Percentiles rank a stretch among this genome's conserved stretches.
phyloP scores from a whole-genome alignment of 108 stramenopile genomes.

The Heterococcus sp. region DNA sequence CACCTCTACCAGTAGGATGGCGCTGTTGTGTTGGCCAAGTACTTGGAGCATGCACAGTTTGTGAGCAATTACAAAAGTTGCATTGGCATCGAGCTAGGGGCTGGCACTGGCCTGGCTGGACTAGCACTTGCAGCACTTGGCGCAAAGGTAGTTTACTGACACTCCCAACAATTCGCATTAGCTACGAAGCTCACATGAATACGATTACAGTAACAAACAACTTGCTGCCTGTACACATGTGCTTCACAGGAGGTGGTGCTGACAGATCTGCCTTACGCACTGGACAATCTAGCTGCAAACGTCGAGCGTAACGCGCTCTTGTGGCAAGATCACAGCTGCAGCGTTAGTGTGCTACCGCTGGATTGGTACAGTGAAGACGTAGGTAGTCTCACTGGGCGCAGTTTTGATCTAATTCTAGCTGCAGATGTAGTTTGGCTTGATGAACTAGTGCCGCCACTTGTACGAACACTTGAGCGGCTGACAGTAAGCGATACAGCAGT shows the following conservation, averaged over 20 bases:
- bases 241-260: slow-evolving; percentile 37
- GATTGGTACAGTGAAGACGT: neutral
- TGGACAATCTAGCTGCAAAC: slow-evolving; percentile 28
- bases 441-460: slow-evolving; percentile 30
- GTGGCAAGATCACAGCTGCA: neutral
- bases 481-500: neutral
- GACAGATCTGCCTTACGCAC: slow-evolving; percentile 43
- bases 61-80: neutral
- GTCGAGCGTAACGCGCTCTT: slow-evolving; percentile 3
- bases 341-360: neutral
- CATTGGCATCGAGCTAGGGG: slow-evolving; percentile 41
- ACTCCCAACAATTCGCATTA: too few species aligned
- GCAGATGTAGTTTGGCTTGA: slow-evolving; percentile 49
- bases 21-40: slow-evolving; percentile 44
- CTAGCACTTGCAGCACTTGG: slow-evolving; percentile 14
- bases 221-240: too few species aligned
- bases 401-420: slow-evolving; percentile 36
- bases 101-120: slow-evolving; percentile 43
- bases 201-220: too few species aligned
- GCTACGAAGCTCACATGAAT: too few species aligned
- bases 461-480: slow-evolving; percentile 19
- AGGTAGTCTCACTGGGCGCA: neutral
- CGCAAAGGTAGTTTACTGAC: too few species aligned
- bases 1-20: slow-evolving; percentile 22
- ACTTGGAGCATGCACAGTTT: slow-evolving; percentile 10